phyloP scores from a whole-genome alignment of 495 filamentous ascomycete genomes.

The Daldinia caldariorum region DNA sequence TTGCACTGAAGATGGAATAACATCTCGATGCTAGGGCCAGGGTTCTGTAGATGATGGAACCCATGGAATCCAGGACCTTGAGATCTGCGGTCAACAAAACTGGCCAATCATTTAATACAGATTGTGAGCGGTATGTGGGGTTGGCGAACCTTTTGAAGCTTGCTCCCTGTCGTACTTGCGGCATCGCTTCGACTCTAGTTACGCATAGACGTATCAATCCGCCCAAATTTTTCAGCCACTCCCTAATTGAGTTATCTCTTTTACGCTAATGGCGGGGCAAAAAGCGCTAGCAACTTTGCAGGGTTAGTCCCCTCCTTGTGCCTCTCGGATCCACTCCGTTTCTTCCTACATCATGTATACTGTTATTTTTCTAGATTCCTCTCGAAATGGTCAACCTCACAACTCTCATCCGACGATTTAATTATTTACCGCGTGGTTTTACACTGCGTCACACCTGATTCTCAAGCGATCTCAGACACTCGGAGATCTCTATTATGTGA shows the following conservation, averaged over 20 bases:
- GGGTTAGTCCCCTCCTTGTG: not conserved
- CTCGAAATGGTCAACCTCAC: constrained; percentile 19
- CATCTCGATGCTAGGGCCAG: constrained; percentile 34
- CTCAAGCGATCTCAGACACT: not conserved
- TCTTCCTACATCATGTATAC: not conserved
- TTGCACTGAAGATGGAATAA: constrained; percentile 35
- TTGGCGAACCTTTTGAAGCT: not conserved
- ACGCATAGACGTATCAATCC: constrained; percentile 32
- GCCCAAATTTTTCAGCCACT: constrained; percentile 35
- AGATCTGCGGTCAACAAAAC: constrained; percentile 32
- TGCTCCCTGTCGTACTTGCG: constrained; percentile 39
- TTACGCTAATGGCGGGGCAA: constrained; percentile 35
- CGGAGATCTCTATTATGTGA: constrained; percentile 5
- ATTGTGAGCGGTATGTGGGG: constrained; percentile 27
- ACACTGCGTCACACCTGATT: not conserved
- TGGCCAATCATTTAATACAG: constrained; percentile 42
- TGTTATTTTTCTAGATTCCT: constrained; percentile 34
- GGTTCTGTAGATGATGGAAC: constrained; percentile 21
- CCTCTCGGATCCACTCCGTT: constrained; percentile 10
- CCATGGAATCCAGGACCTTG: constrained; percentile 31
- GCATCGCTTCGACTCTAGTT: constrained; percentile 36
- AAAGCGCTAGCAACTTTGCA: constrained; percentile 12
- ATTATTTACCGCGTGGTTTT: not conserved
- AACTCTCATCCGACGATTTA: not conserved
- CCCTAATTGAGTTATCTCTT: constrained; percentile 31